Conservation (phyloP, 768 basidiomycete species). For the Xerocomus spinulosus region DNA sequence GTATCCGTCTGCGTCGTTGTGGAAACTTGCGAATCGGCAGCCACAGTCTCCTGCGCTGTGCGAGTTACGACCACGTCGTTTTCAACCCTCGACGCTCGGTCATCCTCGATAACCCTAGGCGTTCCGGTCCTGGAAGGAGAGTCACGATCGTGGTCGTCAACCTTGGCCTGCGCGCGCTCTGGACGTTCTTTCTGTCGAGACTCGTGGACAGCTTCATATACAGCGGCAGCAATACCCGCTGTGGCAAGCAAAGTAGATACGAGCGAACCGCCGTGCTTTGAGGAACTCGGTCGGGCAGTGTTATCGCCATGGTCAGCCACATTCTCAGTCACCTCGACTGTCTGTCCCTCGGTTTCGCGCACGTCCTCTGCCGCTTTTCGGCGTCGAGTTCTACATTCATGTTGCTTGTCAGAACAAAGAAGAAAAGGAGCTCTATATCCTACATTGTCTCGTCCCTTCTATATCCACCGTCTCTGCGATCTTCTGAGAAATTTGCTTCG, state of each 20-base stretch:
- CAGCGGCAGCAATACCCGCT: conserved; percentile 10
- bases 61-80: not conserved
- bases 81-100: not conserved
- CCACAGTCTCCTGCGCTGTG: not conserved
- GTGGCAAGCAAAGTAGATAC: conserved; percentile 10
- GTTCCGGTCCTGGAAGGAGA: not conserved
- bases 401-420: not conserved
- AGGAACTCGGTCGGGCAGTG: not conserved
- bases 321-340: not conserved
- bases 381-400: not conserved
- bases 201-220: conserved; percentile 8
- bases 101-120: not conserved
- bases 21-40: not conserved
- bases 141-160: not conserved
- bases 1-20: not conserved
- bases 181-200: conserved; percentile 1
- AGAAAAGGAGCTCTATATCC: not conserved
- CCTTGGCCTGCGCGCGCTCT: not conserved
- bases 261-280: conserved; percentile 7
- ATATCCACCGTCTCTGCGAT: not conserved
- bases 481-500: not conserved
- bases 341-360: not conserved
- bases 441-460: conserved; percentile 5
- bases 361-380: not conserved
- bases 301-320: not conserved